phyloP scores from a whole-genome alignment of 768 basidiomycete species.

The Mycena albidolilacea region DNA sequence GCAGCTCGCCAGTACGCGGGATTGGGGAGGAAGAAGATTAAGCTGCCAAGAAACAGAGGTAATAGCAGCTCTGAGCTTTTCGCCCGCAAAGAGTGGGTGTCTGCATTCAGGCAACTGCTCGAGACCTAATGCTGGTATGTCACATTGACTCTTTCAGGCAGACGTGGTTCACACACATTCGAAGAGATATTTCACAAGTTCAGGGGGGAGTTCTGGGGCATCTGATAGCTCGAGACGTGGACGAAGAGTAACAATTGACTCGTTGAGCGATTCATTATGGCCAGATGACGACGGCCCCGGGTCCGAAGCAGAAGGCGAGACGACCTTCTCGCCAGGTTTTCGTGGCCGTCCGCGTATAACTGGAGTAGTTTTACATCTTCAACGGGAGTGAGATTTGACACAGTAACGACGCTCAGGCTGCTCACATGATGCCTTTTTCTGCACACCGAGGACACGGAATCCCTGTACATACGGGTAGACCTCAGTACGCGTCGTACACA shows the following conservation, averaged over 20 bases:
- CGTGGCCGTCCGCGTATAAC: constrained; percentile 27
- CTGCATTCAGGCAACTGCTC: not conserved
- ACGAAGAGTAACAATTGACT: not conserved
- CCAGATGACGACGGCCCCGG: not conserved
- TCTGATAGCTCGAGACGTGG: not conserved
- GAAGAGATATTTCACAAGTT: constrained; percentile 20
- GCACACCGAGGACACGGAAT: constrained; percentile 27
- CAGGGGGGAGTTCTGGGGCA: constrained; percentile 6
- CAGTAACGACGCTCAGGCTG: not conserved
- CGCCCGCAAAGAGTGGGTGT: not conserved
- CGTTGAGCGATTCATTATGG: not conserved
- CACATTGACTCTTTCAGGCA: too few species aligned
- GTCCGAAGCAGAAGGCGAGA: not conserved
- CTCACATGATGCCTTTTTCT: constrained; percentile 28
- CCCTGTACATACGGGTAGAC: not conserved
- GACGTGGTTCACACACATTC: constrained; percentile 15
- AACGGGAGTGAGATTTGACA: not conserved
- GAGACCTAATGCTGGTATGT: not conserved
- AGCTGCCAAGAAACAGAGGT: constrained; percentile 21
- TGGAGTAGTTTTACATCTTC: constrained; percentile 27
- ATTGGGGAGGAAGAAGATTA: constrained; percentile 23
- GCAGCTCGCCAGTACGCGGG: constrained; percentile 29
- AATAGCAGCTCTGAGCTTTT: constrained; percentile 4
- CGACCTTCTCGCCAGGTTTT: not conserved
- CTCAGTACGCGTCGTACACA: not conserved